Base-by-base conservation (phyloP, 495 filamentous ascomycete genomes). In the Aspergillus heteromorphus region DNA sequence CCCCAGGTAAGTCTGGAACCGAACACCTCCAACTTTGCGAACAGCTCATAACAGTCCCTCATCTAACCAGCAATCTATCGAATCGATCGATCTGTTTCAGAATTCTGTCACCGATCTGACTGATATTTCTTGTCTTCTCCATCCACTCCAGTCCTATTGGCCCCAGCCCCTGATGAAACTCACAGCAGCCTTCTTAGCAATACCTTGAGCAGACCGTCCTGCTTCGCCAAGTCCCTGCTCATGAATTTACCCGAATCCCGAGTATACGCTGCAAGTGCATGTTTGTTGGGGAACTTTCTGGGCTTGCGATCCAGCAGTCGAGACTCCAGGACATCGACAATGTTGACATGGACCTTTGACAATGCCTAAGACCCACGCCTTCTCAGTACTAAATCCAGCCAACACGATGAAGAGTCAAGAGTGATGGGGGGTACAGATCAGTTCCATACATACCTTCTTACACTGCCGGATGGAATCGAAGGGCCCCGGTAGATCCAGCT, bases 311-410 rank as follows among this genome's bases (percentile, higher is more conserved):
- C 56, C 4, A 59, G 58, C 14, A 65, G 70, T 50, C 68, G 68
- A 19, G 67, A 63, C 16, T 84, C 74, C 11, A 82, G 69, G 1
- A 81, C 60, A 59, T 83, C 78, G 1, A 82, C 65, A 25, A 81
- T 68, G 54, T 82, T 82, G 59, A 83, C 72, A 4, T 77, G 56
- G 16, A 73, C 63, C 3, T 48, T 63, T 16, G 69, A 55, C 18
- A 68, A 57, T 0, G 54, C 57, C 58, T 74, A 34, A 1, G 7
- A 18, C 45, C n/a, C n/a, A n/a, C n/a, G n/a, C n/a, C n/a, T n/a
- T 4, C 29, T 51, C 25, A 51, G 40, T 40, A 14, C 16, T 6
- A 40, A 23, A 10, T 5, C 9, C 20, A 27, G 42, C 18, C 14
- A 19, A 49, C 27, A 10, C 4, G 36, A 10, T 34, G 14, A 9